Evolutionary conservation across 768 basidiomycete genomes (phyloP), one percentile per base, ranked within the genome.

Genomic region (Auricularia sp.): DNA sequence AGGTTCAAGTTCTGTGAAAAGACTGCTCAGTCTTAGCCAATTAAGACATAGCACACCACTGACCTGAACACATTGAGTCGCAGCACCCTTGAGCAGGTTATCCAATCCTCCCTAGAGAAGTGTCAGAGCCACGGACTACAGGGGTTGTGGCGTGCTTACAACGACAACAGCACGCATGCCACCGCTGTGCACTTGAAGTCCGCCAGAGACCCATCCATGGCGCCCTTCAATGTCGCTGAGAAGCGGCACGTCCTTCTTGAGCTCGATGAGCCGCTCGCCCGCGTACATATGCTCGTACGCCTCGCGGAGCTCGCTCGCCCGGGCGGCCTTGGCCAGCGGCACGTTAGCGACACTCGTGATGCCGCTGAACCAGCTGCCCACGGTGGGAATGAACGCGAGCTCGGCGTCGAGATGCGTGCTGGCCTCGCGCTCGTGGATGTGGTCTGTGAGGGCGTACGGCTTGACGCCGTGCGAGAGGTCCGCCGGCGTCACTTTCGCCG

Each of bases 381-480:
- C 93, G 62, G 80, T 78, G 11, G 97, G 97, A 61, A 93, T 77
- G 75, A 99, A 98, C 36, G 89, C 91, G 61, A 98, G 72, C 69
- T 86, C 83, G 16, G 63, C 36, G 6, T 34, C 36, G 59, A 99
- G 85, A 74, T 97, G 97, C 68, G 79, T 78, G 2, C 87, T 86
- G 0, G 95, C 92, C 76, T 99, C 97, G 56, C 97, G 90, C 75
- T 99, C 97, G 79, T 99, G 97, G 71, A 99, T 97, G 77, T 99
- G 97, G 74, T 95, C 94, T 14, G 97, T 99, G 60, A 99, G 78
- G 0, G 92, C 71, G 76, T 99, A 99, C 6, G 95, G 88, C 62
- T 86, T 83, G 60, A 98, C 76, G 2, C 87, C 90, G 12, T 88
- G 87, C 1, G 76, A 78, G 14, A 99, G 84, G 66, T 81, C 86